Percentiles rank a stretch among this genome's conserved stretches.
Evolutionary conservation across 106 monocot species (phyloP).

Genomic region (Dendrobium chrysotoxum): DNA sequence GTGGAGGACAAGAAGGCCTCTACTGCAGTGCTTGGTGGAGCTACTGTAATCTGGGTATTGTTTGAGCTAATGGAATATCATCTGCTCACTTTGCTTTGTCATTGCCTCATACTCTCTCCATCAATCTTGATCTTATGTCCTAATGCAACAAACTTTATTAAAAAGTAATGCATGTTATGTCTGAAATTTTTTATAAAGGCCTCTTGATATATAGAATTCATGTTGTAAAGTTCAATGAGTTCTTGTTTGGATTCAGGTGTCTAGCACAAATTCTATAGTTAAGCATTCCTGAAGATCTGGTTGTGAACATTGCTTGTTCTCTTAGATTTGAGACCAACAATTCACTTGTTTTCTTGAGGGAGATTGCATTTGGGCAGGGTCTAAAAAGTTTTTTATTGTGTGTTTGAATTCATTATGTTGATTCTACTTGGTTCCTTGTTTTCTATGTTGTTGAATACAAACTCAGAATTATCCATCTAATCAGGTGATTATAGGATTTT

Average conservation of each 20-base stretch:
- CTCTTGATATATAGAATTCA: neutral
- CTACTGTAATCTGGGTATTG: slow-evolving; percentile 27
- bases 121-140: slow-evolving; percentile 31
- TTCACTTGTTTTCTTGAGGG: slow-evolving; percentile 20
- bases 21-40: slow-evolving; percentile 30
- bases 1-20: slow-evolving; percentile 75
- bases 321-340: slow-evolving; percentile 34
- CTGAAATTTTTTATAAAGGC: neutral
- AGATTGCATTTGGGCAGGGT: slow-evolving; percentile 36
- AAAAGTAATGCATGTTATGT: neutral
- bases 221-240: neutral
- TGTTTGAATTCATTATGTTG: neutral
- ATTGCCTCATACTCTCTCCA: slow-evolving; percentile 35
- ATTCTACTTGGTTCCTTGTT: too few relatives aligned
- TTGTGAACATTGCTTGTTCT: too few relatives aligned
- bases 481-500: too few relatives aligned
- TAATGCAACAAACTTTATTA: too few relatives aligned
- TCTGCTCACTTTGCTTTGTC: slow-evolving; percentile 50
- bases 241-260: slow-evolving; percentile 18
- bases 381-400: slow-evolving; percentile 47
- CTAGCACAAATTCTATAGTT: slow-evolving; percentile 39
- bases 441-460: too few relatives aligned
- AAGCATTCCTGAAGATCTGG: slow-evolving; percentile 32
- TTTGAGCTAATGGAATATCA: slow-evolving; percentile 41
- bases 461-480: too few relatives aligned